Evolutionary conservation across 73 alveolate genomes (phyloP).

Genomic region (Stentor roeselii): DNA sequence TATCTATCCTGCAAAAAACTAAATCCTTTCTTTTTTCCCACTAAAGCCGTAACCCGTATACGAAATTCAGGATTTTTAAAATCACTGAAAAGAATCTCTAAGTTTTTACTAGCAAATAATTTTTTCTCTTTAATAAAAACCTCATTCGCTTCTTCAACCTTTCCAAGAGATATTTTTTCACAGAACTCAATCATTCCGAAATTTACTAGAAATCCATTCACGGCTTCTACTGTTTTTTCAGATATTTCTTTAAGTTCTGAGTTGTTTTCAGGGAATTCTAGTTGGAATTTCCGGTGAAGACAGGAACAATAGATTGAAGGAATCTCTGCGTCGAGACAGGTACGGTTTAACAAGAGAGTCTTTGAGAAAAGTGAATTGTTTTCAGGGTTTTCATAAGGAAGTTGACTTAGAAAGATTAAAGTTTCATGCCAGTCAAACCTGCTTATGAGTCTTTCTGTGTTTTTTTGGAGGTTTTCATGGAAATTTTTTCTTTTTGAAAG

Average conservation of each 20-base stretch:
- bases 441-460: background rate
- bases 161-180: background rate
- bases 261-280: background rate
- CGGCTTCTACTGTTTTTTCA: background rate
- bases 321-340: background rate
- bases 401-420: background rate
- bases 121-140: background rate
- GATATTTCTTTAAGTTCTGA: no score
- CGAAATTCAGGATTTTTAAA: background rate
- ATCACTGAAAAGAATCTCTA: background rate
- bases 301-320: background rate
- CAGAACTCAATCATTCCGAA: background rate
- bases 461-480: background rate
- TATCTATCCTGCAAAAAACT: background rate
- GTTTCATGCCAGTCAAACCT: slow-evolving; percentile 1
- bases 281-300: background rate
- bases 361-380: background rate
- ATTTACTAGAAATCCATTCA: background rate
- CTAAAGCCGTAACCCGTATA: no score
- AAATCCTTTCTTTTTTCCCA: background rate
- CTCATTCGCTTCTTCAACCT: background rate
- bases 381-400: background rate
- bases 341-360: background rate
- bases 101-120: background rate
- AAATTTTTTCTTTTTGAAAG: background rate